Conservation (phyloP, 2,329 filamentous ascomycete genomes). For the Alternaria postmessia region DNA sequence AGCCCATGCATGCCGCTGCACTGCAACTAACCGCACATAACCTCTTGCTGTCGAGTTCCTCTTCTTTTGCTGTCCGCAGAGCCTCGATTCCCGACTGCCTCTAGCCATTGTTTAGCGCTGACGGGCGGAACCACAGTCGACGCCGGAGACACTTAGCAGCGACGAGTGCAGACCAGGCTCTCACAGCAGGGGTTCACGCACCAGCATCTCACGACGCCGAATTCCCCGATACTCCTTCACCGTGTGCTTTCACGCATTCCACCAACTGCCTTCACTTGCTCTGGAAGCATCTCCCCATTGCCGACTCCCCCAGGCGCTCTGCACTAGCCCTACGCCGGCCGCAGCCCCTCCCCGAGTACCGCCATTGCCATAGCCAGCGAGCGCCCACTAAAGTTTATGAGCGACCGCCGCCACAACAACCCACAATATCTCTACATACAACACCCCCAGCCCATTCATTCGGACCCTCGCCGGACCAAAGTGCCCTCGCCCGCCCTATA, state of each 20-base stretch:
- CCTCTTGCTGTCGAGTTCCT: constrained; percentile 10
- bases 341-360: constrained; percentile 26
- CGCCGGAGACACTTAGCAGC: constrained; percentile 16
- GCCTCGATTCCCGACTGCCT: constrained; percentile 5
- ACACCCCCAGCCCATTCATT: constrained; percentile 30
- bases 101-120: constrained; percentile 16
- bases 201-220: constrained; percentile 16
- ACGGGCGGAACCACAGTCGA: constrained; percentile 20
- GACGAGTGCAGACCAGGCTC: constrained; percentile 19
- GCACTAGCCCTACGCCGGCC: constrained; percentile 7
- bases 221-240: constrained; percentile 15
- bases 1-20: constrained; percentile 13
- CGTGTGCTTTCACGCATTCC: not conserved
- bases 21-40: constrained; percentile 5
- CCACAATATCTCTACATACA: constrained; percentile 35
- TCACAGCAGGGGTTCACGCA: constrained; percentile 34
- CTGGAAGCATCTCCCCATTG: constrained; percentile 12
- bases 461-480: constrained; percentile 21
- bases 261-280: constrained; percentile 6
- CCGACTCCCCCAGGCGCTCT: not conserved
- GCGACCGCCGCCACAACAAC: constrained; percentile 35
- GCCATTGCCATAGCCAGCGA: constrained; percentile 13
- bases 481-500: constrained; percentile 20
- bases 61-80: constrained; percentile 10
- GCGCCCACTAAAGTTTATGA: constrained; percentile 33